Conservation (phyloP, 352 stramenopile species). For the Phytophthora rubi region DNA sequence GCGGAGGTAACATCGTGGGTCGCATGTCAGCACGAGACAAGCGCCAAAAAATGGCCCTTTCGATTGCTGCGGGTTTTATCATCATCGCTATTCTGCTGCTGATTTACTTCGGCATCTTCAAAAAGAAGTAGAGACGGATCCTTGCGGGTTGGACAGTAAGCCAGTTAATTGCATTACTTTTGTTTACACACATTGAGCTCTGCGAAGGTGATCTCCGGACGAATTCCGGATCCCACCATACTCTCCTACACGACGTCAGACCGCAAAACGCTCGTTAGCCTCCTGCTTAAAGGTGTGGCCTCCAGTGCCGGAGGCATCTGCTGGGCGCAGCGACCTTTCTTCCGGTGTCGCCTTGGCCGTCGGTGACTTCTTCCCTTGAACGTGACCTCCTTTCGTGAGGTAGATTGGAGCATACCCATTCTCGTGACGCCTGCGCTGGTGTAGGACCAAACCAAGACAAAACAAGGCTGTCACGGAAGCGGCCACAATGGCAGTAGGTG, state of each 20-base stretch:
- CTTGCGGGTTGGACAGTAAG: slow-evolving; percentile 8
- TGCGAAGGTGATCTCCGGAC: background rate
- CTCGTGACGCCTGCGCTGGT: slow-evolving; percentile 58
- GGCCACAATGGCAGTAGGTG: slow-evolving; percentile 45
- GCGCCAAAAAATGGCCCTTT: slow-evolving; percentile 75
- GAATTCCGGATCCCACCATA: background rate
- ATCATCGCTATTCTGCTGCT: slow-evolving; percentile 83
- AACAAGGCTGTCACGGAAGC: slow-evolving; percentile 49
- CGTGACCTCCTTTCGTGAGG: slow-evolving; percentile 45
- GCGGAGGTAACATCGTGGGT: slow-evolving; percentile 81
- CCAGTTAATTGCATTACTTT: slow-evolving; percentile 35
- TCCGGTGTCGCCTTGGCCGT: slow-evolving; percentile 31
- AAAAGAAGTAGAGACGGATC: slow-evolving; percentile 57
- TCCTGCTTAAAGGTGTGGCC: slow-evolving; percentile 63
- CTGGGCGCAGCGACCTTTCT: slow-evolving; percentile 34
- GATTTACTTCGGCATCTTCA: slow-evolving; percentile 92
- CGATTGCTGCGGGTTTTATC: slow-evolving; percentile 80
- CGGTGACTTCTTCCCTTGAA: slow-evolving; percentile 43
- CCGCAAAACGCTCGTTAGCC: slow-evolving; percentile 68
- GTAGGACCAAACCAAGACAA: slow-evolving; percentile 59
- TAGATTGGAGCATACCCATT: slow-evolving; percentile 71
- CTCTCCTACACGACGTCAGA: slow-evolving; percentile 35
- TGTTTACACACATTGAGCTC: slow-evolving; percentile 24
- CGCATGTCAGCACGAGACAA: slow-evolving; percentile 89
- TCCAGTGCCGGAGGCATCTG: slow-evolving; percentile 43